These are phyloP conservation scores for Protomyces inouyei DNA, from an alignment of 1,139 yeast genomes.

Conservation along the genomic window DNA sequence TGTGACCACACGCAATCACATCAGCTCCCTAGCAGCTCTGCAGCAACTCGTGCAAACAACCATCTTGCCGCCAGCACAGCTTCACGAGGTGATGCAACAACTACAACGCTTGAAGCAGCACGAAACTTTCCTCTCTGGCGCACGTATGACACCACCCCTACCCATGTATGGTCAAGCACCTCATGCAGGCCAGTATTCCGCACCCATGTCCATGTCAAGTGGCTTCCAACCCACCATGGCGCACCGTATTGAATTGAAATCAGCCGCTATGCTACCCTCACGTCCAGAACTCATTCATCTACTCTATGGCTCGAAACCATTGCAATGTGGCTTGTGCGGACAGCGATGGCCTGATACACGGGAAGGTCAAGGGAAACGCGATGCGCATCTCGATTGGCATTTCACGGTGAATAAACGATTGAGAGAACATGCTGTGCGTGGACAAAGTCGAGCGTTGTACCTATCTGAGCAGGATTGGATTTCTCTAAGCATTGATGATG, in stretches of 20 bases:
- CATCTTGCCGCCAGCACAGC: slow-evolving; percentile 29
- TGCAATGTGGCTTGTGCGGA: slow-evolving; percentile 87
- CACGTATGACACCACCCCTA: neutral
- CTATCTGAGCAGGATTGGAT: slow-evolving; percentile 49
- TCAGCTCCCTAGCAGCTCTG: slow-evolving; percentile 30
- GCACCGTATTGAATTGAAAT: slow-evolving; percentile 16
- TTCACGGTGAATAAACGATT: slow-evolving; percentile 81
- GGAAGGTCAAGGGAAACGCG: slow-evolving; percentile 53
- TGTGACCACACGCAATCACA: slow-evolving; percentile 24
- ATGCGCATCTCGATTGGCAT: slow-evolving; percentile 89
- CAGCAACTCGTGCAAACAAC: slow-evolving; percentile 29
- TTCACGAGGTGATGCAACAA: slow-evolving; percentile 29
- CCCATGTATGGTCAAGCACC: neutral
- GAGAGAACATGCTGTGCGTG: slow-evolving; percentile 47
- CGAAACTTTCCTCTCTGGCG: neutral
- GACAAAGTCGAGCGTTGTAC: slow-evolving; percentile 79
- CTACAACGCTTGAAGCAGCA: neutral
- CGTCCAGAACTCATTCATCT: slow-evolving; percentile 38
- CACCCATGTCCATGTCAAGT: neutral
- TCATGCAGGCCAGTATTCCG: neutral
- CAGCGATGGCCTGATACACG: slow-evolving; percentile 67
- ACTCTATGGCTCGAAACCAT: slow-evolving; percentile 59
- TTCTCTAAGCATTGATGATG: slow-evolving; percentile 31
- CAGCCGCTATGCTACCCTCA: slow-evolving; percentile 33
- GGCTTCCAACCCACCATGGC: neutral